Evolutionary conservation across 768 basidiomycete species (phyloP).

Genomic region (Lactifluus volemus): DNA sequence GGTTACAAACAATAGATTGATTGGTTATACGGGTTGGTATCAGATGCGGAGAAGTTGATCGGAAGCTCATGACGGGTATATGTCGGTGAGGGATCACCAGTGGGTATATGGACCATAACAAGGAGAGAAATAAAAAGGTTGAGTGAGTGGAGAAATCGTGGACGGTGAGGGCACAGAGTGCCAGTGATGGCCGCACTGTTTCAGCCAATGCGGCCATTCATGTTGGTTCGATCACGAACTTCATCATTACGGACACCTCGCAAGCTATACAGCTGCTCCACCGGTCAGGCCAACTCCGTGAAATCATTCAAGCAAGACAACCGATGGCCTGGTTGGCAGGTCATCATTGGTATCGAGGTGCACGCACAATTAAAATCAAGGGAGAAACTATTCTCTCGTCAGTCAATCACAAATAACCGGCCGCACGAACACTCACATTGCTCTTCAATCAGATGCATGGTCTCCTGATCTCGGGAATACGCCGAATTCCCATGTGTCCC

Average conservation of each 20-base stretch:
- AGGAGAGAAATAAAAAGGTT: not conserved
- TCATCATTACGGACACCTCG: constrained; percentile 6
- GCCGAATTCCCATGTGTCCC: constrained; percentile 67
- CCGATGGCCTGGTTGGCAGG: constrained; percentile 80
- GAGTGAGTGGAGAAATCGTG: not conserved
- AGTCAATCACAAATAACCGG: constrained; percentile 19
- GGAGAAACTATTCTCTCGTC: constrained; percentile 80
- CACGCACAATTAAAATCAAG: constrained; percentile 90
- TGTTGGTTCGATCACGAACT: constrained; percentile 16
- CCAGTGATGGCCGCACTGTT: not conserved
- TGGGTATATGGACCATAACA: not conserved
- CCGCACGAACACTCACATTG: not conserved
- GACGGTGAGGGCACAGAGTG: not conserved
- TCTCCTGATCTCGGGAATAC: constrained; percentile 39
- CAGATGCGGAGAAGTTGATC: not conserved
- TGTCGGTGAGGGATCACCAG: not conserved
- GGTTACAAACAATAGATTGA: not conserved
- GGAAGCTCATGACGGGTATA: constrained; percentile 4
- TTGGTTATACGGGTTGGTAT: not conserved
- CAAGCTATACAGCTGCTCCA: constrained; percentile 5
- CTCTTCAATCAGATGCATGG: constrained; percentile 29
- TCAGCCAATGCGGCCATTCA: constrained; percentile 6
- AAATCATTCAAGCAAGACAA: constrained; percentile 19
- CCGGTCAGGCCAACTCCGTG: not conserved
- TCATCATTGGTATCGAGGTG: constrained; percentile 90